Conservation (phyloP, 768 basidiomycete genomes). For the Termitomyces eurrhizus region DNA sequence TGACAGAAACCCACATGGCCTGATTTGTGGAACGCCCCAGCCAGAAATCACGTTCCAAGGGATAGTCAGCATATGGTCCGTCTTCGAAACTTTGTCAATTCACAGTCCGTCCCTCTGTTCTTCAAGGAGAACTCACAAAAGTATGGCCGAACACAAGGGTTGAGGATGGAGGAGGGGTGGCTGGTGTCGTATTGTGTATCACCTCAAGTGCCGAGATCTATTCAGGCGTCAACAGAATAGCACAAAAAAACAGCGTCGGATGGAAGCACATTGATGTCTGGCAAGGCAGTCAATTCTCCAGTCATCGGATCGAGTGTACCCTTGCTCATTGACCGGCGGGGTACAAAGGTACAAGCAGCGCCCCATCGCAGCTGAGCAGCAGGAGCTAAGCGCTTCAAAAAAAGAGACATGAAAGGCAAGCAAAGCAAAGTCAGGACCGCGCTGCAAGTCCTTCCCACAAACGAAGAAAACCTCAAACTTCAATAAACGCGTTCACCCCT, state of each 20-base stretch:
- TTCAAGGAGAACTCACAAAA: conserved; percentile 51
- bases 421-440: neutral
- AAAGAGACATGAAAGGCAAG: conserved; percentile 9
- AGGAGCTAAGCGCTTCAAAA: conserved; percentile 12
- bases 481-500: neutral
- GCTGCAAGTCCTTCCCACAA: neutral
- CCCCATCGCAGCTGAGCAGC: conserved; percentile 14
- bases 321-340: conserved; percentile 12
- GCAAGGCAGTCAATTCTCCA: conserved; percentile 21
- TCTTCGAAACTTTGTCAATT: conserved; percentile 34
- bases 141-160: conserved; percentile 80
- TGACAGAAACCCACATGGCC: conserved; percentile 58
- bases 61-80: conserved; percentile 84
- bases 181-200: conserved; percentile 45
- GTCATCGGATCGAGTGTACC: conserved; percentile 14
- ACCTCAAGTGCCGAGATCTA: conserved; percentile 55
- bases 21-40: conserved; percentile 81
- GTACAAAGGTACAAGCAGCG: conserved; percentile 1
- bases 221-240: neutral
- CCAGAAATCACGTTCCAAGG: conserved; percentile 70
- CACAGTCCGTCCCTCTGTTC: conserved; percentile 2
- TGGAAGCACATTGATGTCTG: conserved; percentile 31
- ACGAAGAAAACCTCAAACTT: neutral
- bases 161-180: conserved; percentile 58
- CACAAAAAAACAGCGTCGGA: neutral